A percentile compares a stretch with the other conserved stretches of the same genome.
phyloP scores from a whole-genome alignment of 2,329 filamentous ascomycete species.

The Fonsecaea erecta region DNA sequence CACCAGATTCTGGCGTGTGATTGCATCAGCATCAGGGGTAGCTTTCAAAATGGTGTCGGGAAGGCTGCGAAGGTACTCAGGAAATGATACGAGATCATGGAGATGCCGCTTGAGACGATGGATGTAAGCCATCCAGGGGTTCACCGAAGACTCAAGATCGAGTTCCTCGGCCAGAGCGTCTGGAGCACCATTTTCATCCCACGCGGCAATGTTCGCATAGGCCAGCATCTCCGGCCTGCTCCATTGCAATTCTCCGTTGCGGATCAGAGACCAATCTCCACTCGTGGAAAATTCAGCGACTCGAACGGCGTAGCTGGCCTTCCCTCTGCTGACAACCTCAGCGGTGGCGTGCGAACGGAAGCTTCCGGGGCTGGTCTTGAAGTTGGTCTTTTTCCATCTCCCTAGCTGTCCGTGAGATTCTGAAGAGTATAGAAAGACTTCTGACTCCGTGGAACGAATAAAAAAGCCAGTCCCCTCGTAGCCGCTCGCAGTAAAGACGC shows the following conservation, averaged over 20 bases:
- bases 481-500: slow-evolving; percentile 78
- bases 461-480: slow-evolving; percentile 85
- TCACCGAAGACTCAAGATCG: slow-evolving; percentile 84
- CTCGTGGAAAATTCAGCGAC: slow-evolving; percentile 69
- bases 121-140: slow-evolving; percentile 77
- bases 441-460: slow-evolving; percentile 75
- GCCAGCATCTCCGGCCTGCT: slow-evolving; percentile 79
- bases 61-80: slow-evolving; percentile 71
- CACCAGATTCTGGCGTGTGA: slow-evolving; percentile 73
- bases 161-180: slow-evolving; percentile 79
- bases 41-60: slow-evolving; percentile 65
- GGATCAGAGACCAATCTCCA: slow-evolving; percentile 80
- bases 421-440: slow-evolving; percentile 75
- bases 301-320: slow-evolving; percentile 74
- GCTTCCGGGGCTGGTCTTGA: slow-evolving; percentile 47
- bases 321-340: slow-evolving; percentile 76
- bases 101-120: slow-evolving; percentile 84
- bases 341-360: slow-evolving; percentile 63
- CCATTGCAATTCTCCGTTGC: slow-evolving; percentile 83
- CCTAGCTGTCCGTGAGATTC: slow-evolving; percentile 75
- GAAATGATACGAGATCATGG: slow-evolving; percentile 75
- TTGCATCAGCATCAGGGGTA: slow-evolving; percentile 21
- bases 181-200: slow-evolving; percentile 74
- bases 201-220: slow-evolving; percentile 77
- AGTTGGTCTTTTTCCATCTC: slow-evolving; percentile 67